Base-by-base conservation (phyloP, 2,329 filamentous ascomycete genomes). In the Lachnellula occidentalis region DNA sequence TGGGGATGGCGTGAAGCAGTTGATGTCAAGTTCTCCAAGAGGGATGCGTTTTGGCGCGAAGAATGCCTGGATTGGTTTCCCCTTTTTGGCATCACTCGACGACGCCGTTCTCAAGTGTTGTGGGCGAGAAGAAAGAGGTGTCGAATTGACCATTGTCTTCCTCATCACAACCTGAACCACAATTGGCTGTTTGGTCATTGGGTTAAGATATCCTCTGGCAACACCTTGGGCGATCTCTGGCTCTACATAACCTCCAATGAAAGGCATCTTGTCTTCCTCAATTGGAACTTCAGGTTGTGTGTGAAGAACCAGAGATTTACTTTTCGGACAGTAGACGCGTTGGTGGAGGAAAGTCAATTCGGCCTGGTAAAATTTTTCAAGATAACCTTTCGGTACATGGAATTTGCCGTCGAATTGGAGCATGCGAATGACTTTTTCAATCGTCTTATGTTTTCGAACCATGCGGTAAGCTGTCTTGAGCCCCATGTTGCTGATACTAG, bases 271-370 rank as follows among this genome's bases (percentile, higher is more conserved):
- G 9, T 84, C 81, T 1, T 85, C 74, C 22, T 85, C 80, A 21
- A 90, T 69, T 4, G 81, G 81, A 5, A 79, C 73, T 0, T 83
- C 80, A 0, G 86, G 79, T 14, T 83, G 76, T 1, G 85, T 94
- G 55, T 96, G 77, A 57, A 90, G 85, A 41, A 96, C 88, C 45
- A 97, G 72, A 58, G 83, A 75, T 55, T 85, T 78, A 42, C 80
- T 78, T 37, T 78, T 74, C 0, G 92, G 91, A 68, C 92, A 97
- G 70, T 89, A 99, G 3, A 97, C 92, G 72, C 94, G 88, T 73
- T 96, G 94, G 66, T 97, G 88, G 17, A 96, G 74, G 66, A 99
- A 99, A 0, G 94, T 97, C 62, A 89, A 76, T 70, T 99, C 94
- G 0, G 94, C 94, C 68, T 92, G 86, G 58, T 83, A 81, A 69